Conservation (phyloP, 148 eudicot species). For the Nepenthes mirabilis region DNA sequence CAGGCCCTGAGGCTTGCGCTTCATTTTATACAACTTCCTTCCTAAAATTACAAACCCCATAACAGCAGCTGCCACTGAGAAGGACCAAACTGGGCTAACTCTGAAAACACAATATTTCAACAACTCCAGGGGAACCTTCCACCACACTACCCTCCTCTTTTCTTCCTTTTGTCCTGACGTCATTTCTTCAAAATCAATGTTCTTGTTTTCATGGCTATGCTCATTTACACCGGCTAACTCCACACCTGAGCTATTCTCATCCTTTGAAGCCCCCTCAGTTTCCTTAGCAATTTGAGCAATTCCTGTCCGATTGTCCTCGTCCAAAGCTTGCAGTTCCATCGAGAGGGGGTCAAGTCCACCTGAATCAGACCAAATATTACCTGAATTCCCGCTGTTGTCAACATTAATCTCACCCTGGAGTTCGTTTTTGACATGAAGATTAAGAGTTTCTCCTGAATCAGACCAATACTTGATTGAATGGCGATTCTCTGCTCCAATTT, state of each 20-base stretch:
- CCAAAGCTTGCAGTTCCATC: background rate
- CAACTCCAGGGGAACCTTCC: constrained; percentile 76
- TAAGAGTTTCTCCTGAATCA: too few relatives aligned
- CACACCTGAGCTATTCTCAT: background rate
- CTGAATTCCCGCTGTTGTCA: background rate
- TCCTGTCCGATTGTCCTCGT: background rate
- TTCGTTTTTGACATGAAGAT: background rate
- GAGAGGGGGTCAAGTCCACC: background rate
- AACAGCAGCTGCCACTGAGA: constrained; percentile 73
- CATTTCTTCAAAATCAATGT: background rate
- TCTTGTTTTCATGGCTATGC: background rate
- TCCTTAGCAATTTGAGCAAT: background rate
- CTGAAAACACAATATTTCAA: constrained; percentile 51
- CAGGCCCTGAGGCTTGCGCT: constrained; percentile 46
- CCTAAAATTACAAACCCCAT: constrained; percentile 64
- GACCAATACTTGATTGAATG: too few relatives aligned
- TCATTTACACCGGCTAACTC: constrained; percentile 4
- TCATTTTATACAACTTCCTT: constrained; percentile 57
- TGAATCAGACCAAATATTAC: background rate
- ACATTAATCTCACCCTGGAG: background rate
- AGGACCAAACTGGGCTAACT: constrained; percentile 78
- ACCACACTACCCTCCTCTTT: constrained; percentile 42
- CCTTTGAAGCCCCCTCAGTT: background rate
- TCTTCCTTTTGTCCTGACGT: constrained; percentile 14
- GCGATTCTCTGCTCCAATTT: too few relatives aligned